phyloP scores from a whole-genome alignment of 768 basidiomycete species.

The Serendipita sp. region DNA sequence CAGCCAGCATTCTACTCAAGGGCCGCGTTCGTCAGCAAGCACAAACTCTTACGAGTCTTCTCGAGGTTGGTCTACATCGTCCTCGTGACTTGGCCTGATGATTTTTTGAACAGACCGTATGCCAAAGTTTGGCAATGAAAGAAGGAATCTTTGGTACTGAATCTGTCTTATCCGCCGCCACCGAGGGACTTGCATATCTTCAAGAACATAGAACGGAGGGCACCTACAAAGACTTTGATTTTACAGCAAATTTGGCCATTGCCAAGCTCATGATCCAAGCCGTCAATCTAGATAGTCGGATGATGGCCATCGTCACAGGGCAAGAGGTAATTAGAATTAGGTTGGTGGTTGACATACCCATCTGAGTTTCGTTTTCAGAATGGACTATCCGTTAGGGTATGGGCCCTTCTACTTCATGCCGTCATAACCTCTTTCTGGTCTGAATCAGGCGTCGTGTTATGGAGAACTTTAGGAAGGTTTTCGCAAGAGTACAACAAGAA shows the following conservation, averaged over 20 bases:
- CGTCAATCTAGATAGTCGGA: constrained; percentile 27
- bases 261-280: constrained; percentile 39
- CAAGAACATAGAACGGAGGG: constrained; percentile 34
- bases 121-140: not conserved
- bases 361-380: not conserved
- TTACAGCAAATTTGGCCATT: constrained; percentile 33
- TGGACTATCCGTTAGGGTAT: constrained; percentile 35
- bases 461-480: constrained; percentile 37
- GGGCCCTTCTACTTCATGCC: constrained; percentile 47
- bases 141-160: not conserved
- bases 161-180: constrained; percentile 18
- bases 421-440: constrained; percentile 29
- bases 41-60: constrained; percentile 31
- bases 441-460: constrained; percentile 28
- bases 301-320: constrained; percentile 25
- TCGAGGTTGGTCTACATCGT: constrained; percentile 29
- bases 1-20: constrained; percentile 36
- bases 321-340: constrained; percentile 21
- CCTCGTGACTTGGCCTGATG: not conserved
- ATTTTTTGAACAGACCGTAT: not conserved
- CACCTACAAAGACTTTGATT: constrained; percentile 33
- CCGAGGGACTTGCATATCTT: constrained; percentile 38
- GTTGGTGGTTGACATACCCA: not conserved
- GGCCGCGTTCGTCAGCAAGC: constrained; percentile 36
- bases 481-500: constrained; percentile 27